Base-by-base conservation (phyloP, 441 rosid genomes). In the Euphorbia corollata region DNA sequence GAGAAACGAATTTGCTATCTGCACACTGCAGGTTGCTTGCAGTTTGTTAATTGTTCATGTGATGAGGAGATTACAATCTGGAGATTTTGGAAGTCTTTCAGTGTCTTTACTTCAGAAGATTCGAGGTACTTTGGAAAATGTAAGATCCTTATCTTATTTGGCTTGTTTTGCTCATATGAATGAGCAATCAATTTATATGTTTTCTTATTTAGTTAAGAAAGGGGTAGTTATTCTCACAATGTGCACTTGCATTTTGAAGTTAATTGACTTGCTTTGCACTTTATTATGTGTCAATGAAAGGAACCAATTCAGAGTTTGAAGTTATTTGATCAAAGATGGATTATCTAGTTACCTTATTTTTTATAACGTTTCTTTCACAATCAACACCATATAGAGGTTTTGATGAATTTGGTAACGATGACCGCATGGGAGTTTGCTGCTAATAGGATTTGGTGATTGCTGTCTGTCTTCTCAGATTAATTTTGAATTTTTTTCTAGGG, bases 51-150 rank as follows among this genome's bases (percentile, higher is more conserved):
- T 73, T 32, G 94, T 88, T 73, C 89, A 85, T 77, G 75, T 84
- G 69, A 90, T 91, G 80, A 82, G 68, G 65, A 90, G 85, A 73
- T 69, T 90, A 80, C 85, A 80, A 63, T 65, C 80, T 55, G 83
- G 88, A 64, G 75, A 85, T 64, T 63, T 77, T 20, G 99, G 97
- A 75, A 77, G 89, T 73, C 73, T 91, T 75, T 90, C 94, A 47
- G 58, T 81, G 63, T 82, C 87, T 34, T 81, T 94, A 69, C 74
- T 81, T 72, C 86, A 82, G 78, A 88, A 81, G 83, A 77, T 91
- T 64, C 80, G 38, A 36, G 45, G 34, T 47, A 65, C 86, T 65
- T 85, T 78, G 63, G 77, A 83, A 78, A 75, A 74, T 78, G 98
- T 94, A 75, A 70, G 74, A 48, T 55, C 65, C 69, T 73, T 43